Evolutionary conservation across 225 moss, liverwort and hornwort species (phyloP).

Genomic region (Pseudoscleropodium purum): DNA sequence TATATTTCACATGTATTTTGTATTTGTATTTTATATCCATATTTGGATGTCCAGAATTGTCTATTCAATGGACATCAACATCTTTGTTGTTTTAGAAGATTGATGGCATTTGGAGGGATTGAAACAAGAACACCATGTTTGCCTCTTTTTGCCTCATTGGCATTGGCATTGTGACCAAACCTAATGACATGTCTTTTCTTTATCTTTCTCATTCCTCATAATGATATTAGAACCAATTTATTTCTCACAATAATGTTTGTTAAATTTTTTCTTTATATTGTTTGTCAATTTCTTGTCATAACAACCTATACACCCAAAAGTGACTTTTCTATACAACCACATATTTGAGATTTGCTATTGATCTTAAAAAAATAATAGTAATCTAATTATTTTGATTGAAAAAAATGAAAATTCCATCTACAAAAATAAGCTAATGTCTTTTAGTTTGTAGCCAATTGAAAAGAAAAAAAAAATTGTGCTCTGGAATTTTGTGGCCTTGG

Average conservation of each 20-base stretch:
- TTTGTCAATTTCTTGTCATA: background rate
- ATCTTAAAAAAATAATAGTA: background rate
- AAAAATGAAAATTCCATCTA: background rate
- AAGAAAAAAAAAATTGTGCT: too few relatives aligned
- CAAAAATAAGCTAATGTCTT: background rate
- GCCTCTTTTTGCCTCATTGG: too few relatives aligned
- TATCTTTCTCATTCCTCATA: background rate
- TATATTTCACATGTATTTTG: too few relatives aligned
- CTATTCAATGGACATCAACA: too few relatives aligned
- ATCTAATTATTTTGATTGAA: background rate
- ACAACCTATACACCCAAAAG: rapidly evolving
- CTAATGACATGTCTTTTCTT: background rate
- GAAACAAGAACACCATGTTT: too few relatives aligned
- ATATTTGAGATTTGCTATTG: background rate
- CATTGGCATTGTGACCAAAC: background rate
- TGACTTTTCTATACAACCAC: background rate
- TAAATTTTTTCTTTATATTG: background rate
- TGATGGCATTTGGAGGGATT: too few relatives aligned
- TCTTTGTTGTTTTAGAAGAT: too few relatives aligned
- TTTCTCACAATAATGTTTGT: background rate
- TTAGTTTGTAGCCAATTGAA: background rate
- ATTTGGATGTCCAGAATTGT: too few relatives aligned
- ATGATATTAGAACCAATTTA: background rate
- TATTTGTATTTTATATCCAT: too few relatives aligned
- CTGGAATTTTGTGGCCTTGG: too few relatives aligned